Evolutionary conservation across 2,329 filamentous ascomycete species (phyloP).

Genomic region (Erysiphe pulchra): DNA sequence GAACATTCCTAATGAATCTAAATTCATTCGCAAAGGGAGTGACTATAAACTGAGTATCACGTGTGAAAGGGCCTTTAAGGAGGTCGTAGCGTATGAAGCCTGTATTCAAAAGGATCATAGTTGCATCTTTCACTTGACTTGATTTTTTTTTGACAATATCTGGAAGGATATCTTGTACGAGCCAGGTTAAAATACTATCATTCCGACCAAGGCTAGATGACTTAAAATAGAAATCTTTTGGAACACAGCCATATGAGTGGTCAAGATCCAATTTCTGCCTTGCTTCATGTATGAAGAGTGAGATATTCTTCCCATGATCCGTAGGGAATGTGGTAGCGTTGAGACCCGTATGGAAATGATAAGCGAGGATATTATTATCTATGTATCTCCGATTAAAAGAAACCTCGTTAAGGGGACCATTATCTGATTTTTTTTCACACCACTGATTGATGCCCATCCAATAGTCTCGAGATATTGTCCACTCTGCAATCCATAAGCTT

Average conservation of each 20-base stretch:
- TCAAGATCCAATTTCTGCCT: constrained; percentile 49
- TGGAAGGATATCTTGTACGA: constrained; percentile 51
- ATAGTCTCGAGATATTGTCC: constrained; percentile 89
- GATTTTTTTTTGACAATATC: constrained; percentile 31
- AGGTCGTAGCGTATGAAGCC: constrained; percentile 89
- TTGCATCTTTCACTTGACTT: constrained; percentile 29
- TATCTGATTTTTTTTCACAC: constrained; percentile 16
- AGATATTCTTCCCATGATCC: constrained; percentile 45
- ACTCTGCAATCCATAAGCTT: constrained; percentile 57
- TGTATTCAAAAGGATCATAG: constrained; percentile 61
- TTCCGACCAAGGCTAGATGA: constrained; percentile 47
- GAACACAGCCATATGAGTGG: constrained; percentile 56
- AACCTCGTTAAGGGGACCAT: constrained; percentile 12
- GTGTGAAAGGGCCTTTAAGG: constrained; percentile 74
- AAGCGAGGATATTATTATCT: constrained; percentile 73
- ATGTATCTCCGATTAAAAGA: constrained; percentile 64
- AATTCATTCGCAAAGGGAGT: constrained; percentile 72
- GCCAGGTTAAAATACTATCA: constrained; percentile 58
- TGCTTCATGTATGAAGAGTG: constrained; percentile 39
- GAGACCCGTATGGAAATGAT: constrained; percentile 55
- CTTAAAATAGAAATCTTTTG: constrained; percentile 57
- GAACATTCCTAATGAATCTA: constrained; percentile 53
- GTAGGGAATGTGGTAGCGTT: constrained; percentile 53
- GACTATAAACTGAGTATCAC: constrained; percentile 62
- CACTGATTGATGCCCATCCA: constrained; percentile 72